Base-by-base conservation (phyloP, 2,329 filamentous ascomycete genomes). In the Massarina eburnea region DNA sequence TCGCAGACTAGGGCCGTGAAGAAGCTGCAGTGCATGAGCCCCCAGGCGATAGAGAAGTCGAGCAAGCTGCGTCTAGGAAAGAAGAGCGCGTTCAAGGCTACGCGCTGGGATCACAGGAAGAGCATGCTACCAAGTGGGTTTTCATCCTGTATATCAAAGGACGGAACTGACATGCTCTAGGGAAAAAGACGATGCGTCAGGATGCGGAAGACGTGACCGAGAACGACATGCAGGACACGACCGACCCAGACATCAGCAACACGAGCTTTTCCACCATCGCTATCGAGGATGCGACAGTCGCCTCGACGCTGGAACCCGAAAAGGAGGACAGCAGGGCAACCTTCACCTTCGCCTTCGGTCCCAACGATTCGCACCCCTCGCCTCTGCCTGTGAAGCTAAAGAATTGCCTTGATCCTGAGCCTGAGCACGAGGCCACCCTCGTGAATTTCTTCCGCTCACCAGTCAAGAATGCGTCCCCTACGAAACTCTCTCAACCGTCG, bases 1-100 rank as follows among this genome's bases (percentile, higher is more conserved):
- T 68, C 68, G 24, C 71, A 68, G 4, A 58, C 64, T 40, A 71
- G 73, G 45, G 59, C 73, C 21, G 73, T 76, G 1, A 78, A 78
- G 65, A 75, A 71, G 51, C 60, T 71, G 48, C 65, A 68, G 40
- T 67, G 71, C n/a, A 53, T 61, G 67, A 59, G 70, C 50, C 51
- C 61, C 6, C 51, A 62, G 29, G 62, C 59, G 8, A 65, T 65
- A 55, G 60, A 62, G 36, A 64, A 61, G 43, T 54, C 56, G 17
- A 44, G 45, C n/a, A 39, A 48, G 3, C 47, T 34, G 21, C 48
- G 48, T 20, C 53, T 57, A 27, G 52, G 52, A 45, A 67, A 57
- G 48, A 62, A 52, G 42, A 62, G 59, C 55, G 55, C 59, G 20
- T 70, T 65, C 48, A 63, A 67, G 35, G 61, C 59, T 12, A 71